Conservation (phyloP, 2,329 filamentous ascomycete species). For the Trichoderma lentiforme region DNA sequence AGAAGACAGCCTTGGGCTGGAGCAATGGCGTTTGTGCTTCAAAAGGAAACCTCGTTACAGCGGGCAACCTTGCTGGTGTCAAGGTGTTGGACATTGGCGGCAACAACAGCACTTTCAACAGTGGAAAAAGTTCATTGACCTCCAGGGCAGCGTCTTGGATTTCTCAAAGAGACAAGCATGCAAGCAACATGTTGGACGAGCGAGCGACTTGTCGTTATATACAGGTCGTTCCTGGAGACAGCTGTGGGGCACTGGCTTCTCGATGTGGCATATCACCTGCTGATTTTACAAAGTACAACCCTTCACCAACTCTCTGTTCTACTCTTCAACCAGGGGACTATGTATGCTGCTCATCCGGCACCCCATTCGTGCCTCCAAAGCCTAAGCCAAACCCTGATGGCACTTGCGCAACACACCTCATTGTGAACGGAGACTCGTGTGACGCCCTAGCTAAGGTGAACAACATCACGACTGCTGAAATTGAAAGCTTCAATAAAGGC, state of each 20-base stretch:
- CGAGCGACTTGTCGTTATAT: not conserved
- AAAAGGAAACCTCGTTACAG: not conserved
- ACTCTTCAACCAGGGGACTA: conserved; percentile 32
- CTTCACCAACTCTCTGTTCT: conserved; percentile 31
- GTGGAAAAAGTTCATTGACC: not conserved
- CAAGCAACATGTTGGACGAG: not conserved
- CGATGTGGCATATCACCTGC: not conserved
- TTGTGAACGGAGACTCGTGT: conserved; percentile 34
- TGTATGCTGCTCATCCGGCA: conserved; percentile 38
- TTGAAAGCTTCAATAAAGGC: conserved; percentile 27
- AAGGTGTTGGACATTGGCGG: not conserved
- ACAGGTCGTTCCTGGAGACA: not conserved
- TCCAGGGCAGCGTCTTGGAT: not conserved
- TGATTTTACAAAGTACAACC: conserved; percentile 36
- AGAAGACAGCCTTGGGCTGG: not conserved
- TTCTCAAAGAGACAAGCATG: not conserved
- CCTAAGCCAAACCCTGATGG: conserved; percentile 37
- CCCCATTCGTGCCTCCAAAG: conserved; percentile 17
- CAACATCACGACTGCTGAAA: conserved; percentile 20
- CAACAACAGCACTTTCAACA: not conserved
- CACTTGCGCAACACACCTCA: conserved; percentile 33
- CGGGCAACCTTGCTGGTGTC: not conserved
- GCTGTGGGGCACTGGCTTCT: not conserved
- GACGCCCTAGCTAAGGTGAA: conserved; percentile 26
- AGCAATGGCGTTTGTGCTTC: not conserved